Evolutionary conservation across 441 rosid genomes (phyloP), one percentile per base, ranked within the genome.

Genomic region (Theobroma grandiflorum): DNA sequence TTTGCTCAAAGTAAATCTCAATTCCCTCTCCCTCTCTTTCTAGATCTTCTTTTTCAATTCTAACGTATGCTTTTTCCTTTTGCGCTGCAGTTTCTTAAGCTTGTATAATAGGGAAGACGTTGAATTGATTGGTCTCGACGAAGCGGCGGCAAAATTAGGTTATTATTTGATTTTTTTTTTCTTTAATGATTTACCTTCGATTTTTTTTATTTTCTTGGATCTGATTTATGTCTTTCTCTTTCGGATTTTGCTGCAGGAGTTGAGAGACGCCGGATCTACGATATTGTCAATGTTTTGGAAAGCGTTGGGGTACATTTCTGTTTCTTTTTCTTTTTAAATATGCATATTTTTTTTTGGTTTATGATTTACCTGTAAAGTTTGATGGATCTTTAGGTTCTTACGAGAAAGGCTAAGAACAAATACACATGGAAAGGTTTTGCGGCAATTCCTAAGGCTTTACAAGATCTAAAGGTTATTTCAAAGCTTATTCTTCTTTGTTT

Each of bases 361-460:
- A 16, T 52, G 62, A 2, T 53, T 72, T 59, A 11, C 14, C 8
- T 57, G 6, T 1, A n/a, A 18, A 22, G 71, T 49, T 22, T 82
- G 37, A 22, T 16, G 37, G 4, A 40, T 72, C 78, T 22, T 58
- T 81, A 96, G 99, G 97, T 94, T 86, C 91, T 94, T 26, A 77
- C 89, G 8, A 93, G 90, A 83, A 94, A 83, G 74, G 99, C 96
- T 0, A 96, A 96, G 84, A 96, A 96, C 78, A 92, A 89, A 78
- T 96, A 96, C 76, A 90, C 93, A 2, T 94, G 99, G 98, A 96
- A 89, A 84, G 99, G 99, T 2, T 93, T 94, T 78, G 84, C 79
- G 1, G 98, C 97, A 77, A 93, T 96, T 78, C 97, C 96, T n/a
- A 80, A 72, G 49, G 92, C 98, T 35, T 79, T 96, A 35, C 85